These are phyloP conservation scores for Pulicaria dysenterica DNA, from an alignment of 129 eudicot genomes.

Conservation along the genomic window DNA sequence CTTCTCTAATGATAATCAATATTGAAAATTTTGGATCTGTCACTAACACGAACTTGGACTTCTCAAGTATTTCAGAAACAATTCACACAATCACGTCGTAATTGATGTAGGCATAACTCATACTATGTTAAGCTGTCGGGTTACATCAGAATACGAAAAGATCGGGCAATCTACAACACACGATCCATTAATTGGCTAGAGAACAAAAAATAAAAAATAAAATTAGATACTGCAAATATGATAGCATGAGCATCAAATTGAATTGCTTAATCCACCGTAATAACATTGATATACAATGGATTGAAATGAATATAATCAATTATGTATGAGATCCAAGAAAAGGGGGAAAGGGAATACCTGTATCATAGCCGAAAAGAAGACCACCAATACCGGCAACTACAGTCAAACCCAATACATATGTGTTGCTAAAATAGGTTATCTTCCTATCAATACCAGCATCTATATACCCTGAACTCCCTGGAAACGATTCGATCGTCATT, in stretches of 20 bases:
- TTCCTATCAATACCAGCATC: slow-evolving; percentile 44
- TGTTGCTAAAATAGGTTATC: slow-evolving; percentile 44
- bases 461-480: slow-evolving; percentile 49
- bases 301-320: neutral
- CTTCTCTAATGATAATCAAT: neutral
- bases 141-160: neutral
- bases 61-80: slow-evolving; percentile 9
- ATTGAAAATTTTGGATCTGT: neutral
- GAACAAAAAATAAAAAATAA: neutral
- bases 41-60: neutral
- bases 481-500: slow-evolving; percentile 48
- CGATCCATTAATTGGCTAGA: neutral
- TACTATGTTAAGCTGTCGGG: neutral
- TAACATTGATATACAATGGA: neutral
- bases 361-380: slow-evolving; percentile 48
- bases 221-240: slow-evolving; percentile 24
- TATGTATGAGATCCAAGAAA: slow-evolving; percentile 2
- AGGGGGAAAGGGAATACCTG: slow-evolving; percentile 17
- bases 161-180: slow-evolving; percentile 10
- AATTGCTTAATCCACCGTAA: neutral
- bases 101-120: slow-evolving; percentile 15
- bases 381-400: slow-evolving; percentile 49
- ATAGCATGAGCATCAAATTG: neutral
- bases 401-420: slow-evolving; percentile 46
- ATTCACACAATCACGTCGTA: neutral